Base-by-base conservation (phyloP, 257 asterid genomes). In the Gentiana macrophylla region DNA sequence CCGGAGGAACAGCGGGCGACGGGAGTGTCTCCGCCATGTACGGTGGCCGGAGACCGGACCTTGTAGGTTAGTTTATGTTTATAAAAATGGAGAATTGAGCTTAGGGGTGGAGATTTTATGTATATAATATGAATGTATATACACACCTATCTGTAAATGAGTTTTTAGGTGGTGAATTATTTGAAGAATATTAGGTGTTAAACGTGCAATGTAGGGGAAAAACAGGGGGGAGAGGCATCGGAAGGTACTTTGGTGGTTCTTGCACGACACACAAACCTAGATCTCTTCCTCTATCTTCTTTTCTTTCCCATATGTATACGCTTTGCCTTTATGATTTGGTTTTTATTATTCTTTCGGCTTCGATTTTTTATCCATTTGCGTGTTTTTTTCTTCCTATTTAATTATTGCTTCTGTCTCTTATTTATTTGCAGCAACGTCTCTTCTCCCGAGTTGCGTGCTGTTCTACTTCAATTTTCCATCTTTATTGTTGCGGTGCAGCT, bases 261-360 rank as follows among this genome's bases (percentile, higher is more conserved):
- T 88, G 88, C 97, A 80, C 91, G 95, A 88, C 95, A 85, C 88
- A 78, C 86, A 79, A 77, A 70, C 84, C 88, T 80, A 82, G 92
- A 88, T 88, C 94, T 57, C 95, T 88, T 71, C 86, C 77, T 61
- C 82, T 71, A 70, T 78, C 79, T 62, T 62, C 69, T 63, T 65
- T 58, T 44, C 35, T 37, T 50, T 65, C 70, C 71, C 57, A 15
- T 24, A 24, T 24, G 24, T 24, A 24, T 63, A 61, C 37, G 58
- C 94, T 86, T 82, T 82, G 81, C 83, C 94, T 82, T 84, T 69
- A 75, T 41, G 8, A 38, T 38, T 38, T 70, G 56, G 61, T 55
- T 47, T 73, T 60, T 73, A 62, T 61, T 68, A 56, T 68, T 69
- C 69, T 63, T 65, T 79, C 60, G 60, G 62, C 50, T 47, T 56